Evolutionary conservation across 2,329 filamentous ascomycete genomes (phyloP).

Genomic region (Scolecobasidium constrictum): DNA sequence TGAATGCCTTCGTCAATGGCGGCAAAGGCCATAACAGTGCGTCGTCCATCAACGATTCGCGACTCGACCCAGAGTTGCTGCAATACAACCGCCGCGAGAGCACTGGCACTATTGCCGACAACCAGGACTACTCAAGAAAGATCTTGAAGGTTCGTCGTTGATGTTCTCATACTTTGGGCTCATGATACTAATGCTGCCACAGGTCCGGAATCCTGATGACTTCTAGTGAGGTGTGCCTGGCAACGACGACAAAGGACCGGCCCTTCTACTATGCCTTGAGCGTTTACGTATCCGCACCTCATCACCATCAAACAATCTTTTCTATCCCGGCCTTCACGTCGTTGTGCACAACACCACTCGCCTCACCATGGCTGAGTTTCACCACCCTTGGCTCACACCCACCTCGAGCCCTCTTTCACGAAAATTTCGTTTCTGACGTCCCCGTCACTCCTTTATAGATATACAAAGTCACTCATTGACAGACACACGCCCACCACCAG

Average conservation of each 20-base stretch:
- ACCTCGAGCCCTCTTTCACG: too few relatives aligned
- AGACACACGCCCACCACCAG: too few relatives aligned
- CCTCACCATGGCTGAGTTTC: too few relatives aligned
- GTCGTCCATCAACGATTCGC: slow-evolving; percentile 67
- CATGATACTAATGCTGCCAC: background rate
- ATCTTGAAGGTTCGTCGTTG: slow-evolving; percentile 69
- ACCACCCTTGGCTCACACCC: too few relatives aligned
- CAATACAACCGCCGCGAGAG: slow-evolving; percentile 79
- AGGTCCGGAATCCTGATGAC: slow-evolving; percentile 9
- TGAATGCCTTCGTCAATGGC: slow-evolving; percentile 59
- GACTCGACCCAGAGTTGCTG: slow-evolving; percentile 75
- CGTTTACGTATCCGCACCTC: too few relatives aligned
- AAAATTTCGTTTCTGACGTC: too few relatives aligned
- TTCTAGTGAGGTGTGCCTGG: slow-evolving; percentile 2
- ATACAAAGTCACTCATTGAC: too few relatives aligned
- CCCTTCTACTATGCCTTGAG: background rate
- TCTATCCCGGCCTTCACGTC: too few relatives aligned
- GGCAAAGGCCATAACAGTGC: slow-evolving; percentile 53
- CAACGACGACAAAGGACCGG: too few relatives aligned
- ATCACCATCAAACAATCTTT: too few relatives aligned
- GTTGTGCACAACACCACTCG: too few relatives aligned
- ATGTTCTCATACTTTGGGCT: background rate
- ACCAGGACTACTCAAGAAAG: slow-evolving; percentile 90
- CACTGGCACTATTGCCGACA: slow-evolving; percentile 92
- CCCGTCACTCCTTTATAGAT: too few relatives aligned